Percentiles rank a stretch among this genome's conserved stretches.
Evolutionary conservation across 108 stramenopile species (phyloP).

Genomic region (Conticribra guillardii): DNA sequence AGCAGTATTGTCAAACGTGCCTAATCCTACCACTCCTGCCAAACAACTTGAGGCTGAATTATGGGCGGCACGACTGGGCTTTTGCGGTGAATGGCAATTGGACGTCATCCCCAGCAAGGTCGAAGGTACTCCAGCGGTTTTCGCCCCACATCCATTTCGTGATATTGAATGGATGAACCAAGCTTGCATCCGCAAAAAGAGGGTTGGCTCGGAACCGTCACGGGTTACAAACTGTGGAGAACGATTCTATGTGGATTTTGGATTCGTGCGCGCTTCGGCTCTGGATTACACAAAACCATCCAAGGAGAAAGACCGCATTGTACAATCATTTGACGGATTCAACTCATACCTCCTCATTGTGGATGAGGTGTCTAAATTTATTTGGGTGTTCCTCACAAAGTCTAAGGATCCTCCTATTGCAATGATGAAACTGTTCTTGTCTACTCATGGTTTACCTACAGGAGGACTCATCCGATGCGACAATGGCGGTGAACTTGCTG

Average conservation of each 20-base stretch:
- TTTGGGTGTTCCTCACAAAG: constrained; percentile 17
- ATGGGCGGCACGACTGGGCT: too few relatives aligned
- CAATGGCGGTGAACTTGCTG: constrained; percentile 11
- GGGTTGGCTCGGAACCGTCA: not conserved
- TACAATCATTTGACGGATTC: constrained; percentile 8
- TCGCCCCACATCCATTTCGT: too few relatives aligned
- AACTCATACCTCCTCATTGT: constrained; percentile 9
- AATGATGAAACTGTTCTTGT: not conserved
- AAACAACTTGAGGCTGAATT: too few relatives aligned
- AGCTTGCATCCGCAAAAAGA: too few relatives aligned
- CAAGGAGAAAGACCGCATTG: constrained; percentile 1
- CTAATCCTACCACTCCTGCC: too few relatives aligned
- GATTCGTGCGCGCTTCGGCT: not conserved
- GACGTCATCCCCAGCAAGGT: too few relatives aligned
- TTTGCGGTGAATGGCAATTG: too few relatives aligned
- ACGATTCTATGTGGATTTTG: constrained; percentile 13
- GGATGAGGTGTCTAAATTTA: not conserved
- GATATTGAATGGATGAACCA: too few relatives aligned
- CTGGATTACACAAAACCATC: not conserved
- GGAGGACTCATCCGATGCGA: constrained; percentile 8
- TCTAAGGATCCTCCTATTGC: constrained; percentile 15
- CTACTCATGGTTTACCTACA: not conserved
- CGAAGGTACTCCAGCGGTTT: too few relatives aligned
- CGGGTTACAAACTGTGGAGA: not conserved
- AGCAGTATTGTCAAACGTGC: not conserved